phyloP scores from a whole-genome alignment of 257 asterid species.

The Henckelia pumila region DNA sequence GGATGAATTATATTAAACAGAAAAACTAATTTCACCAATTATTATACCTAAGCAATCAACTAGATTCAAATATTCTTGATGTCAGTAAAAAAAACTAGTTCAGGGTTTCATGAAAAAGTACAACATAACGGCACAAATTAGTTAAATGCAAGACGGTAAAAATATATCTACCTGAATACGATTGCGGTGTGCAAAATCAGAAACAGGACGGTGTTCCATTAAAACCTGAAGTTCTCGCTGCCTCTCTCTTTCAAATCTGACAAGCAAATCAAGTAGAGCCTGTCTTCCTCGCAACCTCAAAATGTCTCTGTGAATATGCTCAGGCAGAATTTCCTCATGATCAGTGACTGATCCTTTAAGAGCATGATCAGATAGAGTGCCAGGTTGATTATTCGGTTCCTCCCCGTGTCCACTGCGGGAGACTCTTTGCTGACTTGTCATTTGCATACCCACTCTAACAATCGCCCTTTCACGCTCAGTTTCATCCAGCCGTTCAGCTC shows the following conservation, averaged over 20 bases:
- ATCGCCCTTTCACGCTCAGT: conserved; percentile 83
- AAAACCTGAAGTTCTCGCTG: conserved; percentile 43
- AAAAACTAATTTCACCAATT: no score
- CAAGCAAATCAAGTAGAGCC: conserved; percentile 58
- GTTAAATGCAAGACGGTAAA: no score
- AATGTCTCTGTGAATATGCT: conserved; percentile 60
- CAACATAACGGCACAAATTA: no score
- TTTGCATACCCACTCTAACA: conserved; percentile 87
- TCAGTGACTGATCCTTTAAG: no score
- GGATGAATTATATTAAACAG: no score
- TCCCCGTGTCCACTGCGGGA: conserved; percentile 41
- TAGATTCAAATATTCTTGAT: background rate
- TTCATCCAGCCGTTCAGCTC: conserved; percentile 87
- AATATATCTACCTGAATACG: conserved; percentile 38
- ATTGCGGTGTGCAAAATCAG: conserved; percentile 43
- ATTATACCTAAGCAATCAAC: background rate
- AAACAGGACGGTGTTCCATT: conserved; percentile 42
- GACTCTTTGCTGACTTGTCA: conserved; percentile 88
- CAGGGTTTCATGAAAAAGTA: no score
- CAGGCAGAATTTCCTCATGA: conserved; percentile 62
- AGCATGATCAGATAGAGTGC: conserved; percentile 49
- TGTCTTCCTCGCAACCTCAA: conserved; percentile 71
- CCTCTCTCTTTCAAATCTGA: conserved; percentile 45
- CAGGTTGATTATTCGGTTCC: conserved; percentile 42
- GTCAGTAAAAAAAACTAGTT: no score